A percentile compares a stretch with the other conserved stretches of the same genome.
phyloP scores from a whole-genome alignment of 2,329 filamentous ascomycete genomes.

The Waltergamsia citrina region DNA sequence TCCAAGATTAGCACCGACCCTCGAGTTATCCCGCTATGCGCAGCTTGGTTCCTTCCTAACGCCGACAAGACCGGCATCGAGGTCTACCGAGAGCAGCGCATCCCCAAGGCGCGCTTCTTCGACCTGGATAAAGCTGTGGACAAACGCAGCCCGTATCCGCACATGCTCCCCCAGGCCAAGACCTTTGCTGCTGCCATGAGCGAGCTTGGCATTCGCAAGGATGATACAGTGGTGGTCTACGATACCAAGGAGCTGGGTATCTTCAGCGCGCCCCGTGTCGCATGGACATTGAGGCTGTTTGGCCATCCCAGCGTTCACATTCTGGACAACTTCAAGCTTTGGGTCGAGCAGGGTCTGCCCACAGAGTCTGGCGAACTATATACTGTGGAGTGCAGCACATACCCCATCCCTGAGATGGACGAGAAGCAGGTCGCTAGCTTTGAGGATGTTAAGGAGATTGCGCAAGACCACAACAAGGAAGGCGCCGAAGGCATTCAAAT shows the following conservation, averaged over 20 bases:
- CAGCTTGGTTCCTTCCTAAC: slow-evolving; percentile 94
- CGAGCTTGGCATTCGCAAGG: slow-evolving; percentile 72
- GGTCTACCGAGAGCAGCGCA: slow-evolving; percentile 71
- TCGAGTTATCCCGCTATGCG: slow-evolving; percentile 80
- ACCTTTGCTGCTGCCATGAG: slow-evolving; percentile 84
- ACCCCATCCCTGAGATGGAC: slow-evolving; percentile 54
- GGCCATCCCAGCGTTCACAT: slow-evolving; percentile 84
- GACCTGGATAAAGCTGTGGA: slow-evolving; percentile 91
- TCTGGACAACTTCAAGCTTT: slow-evolving; percentile 92
- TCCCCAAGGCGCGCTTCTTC: slow-evolving; percentile 89
- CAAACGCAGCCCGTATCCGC: slow-evolving; percentile 78
- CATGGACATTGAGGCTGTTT: slow-evolving; percentile 86
- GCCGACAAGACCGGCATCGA: slow-evolving; percentile 74
- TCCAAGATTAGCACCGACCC: slow-evolving; percentile 74
- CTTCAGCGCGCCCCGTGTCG: slow-evolving; percentile 87
- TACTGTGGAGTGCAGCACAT: slow-evolving; percentile 54
- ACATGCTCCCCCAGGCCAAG: slow-evolving; percentile 83
- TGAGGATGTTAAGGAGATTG: slow-evolving; percentile 73
- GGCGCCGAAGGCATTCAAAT: slow-evolving; percentile 78
- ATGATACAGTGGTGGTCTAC: slow-evolving; percentile 91
- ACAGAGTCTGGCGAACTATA: slow-evolving; percentile 72
- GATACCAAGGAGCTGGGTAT: slow-evolving; percentile 87
- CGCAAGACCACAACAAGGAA: slow-evolving; percentile 69
- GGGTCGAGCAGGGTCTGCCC: slow-evolving; percentile 75
- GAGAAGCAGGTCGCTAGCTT: slow-evolving; percentile 63